Evolutionary conservation across 2,329 filamentous ascomycete species (phyloP).

Genomic region (Rutstroemia sp.): DNA sequence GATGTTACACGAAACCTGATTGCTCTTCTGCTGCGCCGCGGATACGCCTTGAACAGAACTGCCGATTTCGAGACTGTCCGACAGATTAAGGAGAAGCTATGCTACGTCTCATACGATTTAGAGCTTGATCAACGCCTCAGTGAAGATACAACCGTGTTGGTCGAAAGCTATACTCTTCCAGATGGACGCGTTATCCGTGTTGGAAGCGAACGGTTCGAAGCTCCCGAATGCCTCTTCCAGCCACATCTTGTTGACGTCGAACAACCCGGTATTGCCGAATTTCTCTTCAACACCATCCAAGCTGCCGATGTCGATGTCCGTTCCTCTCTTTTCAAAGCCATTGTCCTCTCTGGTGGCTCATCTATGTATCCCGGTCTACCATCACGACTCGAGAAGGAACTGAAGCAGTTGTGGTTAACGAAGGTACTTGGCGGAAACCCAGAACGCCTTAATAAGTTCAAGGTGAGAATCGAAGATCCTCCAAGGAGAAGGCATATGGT

Average conservation of each 20-base stretch:
- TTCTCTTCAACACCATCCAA: constrained; percentile 98
- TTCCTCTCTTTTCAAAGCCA: constrained; percentile 90
- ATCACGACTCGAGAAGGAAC: constrained; percentile 90
- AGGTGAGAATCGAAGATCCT: constrained; percentile 97
- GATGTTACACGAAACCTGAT: constrained; percentile 99
- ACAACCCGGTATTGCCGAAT: constrained; percentile 91
- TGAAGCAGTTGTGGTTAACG: constrained; percentile 98
- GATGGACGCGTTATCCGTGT: constrained; percentile 95
- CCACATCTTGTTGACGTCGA: constrained; percentile 96
- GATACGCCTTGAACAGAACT: constrained; percentile 94
- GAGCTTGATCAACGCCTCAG: constrained; percentile 92
- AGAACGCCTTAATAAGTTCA: constrained; percentile 95
- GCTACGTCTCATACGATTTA: constrained; percentile 97
- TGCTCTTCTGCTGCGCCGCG: constrained; percentile 82
- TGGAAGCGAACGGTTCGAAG: constrained; percentile 95
- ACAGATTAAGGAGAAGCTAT: constrained; percentile 99
- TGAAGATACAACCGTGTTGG: constrained; percentile 93
- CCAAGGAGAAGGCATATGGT: constrained; percentile 97
- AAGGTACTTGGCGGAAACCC: constrained; percentile 85
- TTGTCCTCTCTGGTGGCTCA: constrained; percentile 91
- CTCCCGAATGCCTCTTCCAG: constrained; percentile 96
- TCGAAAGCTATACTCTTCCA: constrained; percentile 95
- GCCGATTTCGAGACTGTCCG: constrained; percentile 98
- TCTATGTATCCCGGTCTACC: constrained; percentile 99
- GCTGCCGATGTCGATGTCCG: constrained; percentile 91